A percentile compares a stretch with the other conserved stretches of the same genome.
Conservation (phyloP, 495 filamentous ascomycete species). For the Neurospora africana region DNA sequence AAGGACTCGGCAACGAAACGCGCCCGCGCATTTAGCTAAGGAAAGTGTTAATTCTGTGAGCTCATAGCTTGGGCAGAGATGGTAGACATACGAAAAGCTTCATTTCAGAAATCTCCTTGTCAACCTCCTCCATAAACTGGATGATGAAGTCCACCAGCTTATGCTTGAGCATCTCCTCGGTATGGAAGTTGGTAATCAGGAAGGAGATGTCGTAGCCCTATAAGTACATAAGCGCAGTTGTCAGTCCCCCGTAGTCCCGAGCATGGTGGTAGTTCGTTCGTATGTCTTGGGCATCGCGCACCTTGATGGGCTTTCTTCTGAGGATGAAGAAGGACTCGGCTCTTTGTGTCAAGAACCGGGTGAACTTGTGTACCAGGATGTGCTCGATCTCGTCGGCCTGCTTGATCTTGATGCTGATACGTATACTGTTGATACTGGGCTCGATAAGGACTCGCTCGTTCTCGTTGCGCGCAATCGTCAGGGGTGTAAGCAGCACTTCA, state of each 20-base stretch:
- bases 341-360: slow-evolving; percentile 86
- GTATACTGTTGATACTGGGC: slow-evolving; percentile 88
- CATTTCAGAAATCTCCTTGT: slow-evolving; percentile 99
- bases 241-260: neutral
- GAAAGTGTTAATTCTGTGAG: slow-evolving; percentile 13
- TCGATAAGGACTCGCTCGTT: slow-evolving; percentile 91
- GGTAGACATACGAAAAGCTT: slow-evolving; percentile 78
- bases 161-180: slow-evolving; percentile 95
- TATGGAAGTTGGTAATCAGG: slow-evolving; percentile 96
- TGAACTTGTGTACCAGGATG: slow-evolving; percentile 96
- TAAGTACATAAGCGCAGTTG: neutral
- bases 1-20: slow-evolving; percentile 98
- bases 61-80: neutral
- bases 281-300: slow-evolving; percentile 22
- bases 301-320: slow-evolving; percentile 88
- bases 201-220: slow-evolving; percentile 99
- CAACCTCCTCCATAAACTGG: slow-evolving; percentile 98
- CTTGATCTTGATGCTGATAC: slow-evolving; percentile 92
- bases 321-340: slow-evolving; percentile 98
- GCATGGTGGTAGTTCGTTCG: neutral
- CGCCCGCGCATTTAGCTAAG: slow-evolving; percentile 87
- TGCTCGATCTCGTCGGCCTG: slow-evolving; percentile 98
- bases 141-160: slow-evolving; percentile 98
- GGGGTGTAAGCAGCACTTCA: slow-evolving; percentile 86
- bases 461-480: slow-evolving; percentile 83